Percentiles rank a stretch among this genome's conserved stretches.
Conservation (phyloP, 1,284 basidiomycete species). For the Ganoderma sinense region DNA sequence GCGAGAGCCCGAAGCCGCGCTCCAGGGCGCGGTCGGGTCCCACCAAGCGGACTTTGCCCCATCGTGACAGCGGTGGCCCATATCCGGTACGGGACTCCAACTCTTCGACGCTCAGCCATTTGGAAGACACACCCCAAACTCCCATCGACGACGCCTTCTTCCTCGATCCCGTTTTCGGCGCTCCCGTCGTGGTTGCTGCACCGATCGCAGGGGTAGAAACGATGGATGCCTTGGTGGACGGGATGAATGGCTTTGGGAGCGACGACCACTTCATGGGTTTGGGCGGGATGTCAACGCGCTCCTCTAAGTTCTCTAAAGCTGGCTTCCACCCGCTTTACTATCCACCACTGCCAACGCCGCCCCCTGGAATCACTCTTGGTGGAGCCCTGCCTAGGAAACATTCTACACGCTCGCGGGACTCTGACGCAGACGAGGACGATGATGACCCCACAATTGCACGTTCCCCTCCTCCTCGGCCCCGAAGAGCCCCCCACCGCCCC, state of each 20-base stretch:
- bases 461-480: constrained; percentile 24
- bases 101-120: constrained; percentile 62
- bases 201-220: constrained; percentile 80
- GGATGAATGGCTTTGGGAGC: constrained; percentile 68
- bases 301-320: constrained; percentile 50
- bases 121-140: constrained; percentile 72
- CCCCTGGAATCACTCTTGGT: constrained; percentile 80
- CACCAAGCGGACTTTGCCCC: constrained; percentile 54
- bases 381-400: constrained; percentile 56
- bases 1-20: constrained; percentile 32
- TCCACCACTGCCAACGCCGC: constrained; percentile 81
- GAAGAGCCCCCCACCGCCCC: constrained; percentile 18
- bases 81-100: constrained; percentile 66
- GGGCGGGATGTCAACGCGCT: constrained; percentile 48
- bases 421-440: constrained; percentile 56
- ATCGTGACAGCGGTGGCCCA: constrained; percentile 40
- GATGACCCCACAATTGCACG: constrained; percentile 24
- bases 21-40: constrained; percentile 54
- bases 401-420: constrained; percentile 46
- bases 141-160: constrained; percentile 62
- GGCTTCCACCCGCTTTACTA: constrained; percentile 68
- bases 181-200: constrained; percentile 77
- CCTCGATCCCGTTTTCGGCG: constrained; percentile 54
- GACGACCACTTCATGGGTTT: constrained; percentile 61
- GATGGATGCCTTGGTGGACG: constrained; percentile 86